Conservation (phyloP, 768 basidiomycete species). For the Podaxis sp. region DNA sequence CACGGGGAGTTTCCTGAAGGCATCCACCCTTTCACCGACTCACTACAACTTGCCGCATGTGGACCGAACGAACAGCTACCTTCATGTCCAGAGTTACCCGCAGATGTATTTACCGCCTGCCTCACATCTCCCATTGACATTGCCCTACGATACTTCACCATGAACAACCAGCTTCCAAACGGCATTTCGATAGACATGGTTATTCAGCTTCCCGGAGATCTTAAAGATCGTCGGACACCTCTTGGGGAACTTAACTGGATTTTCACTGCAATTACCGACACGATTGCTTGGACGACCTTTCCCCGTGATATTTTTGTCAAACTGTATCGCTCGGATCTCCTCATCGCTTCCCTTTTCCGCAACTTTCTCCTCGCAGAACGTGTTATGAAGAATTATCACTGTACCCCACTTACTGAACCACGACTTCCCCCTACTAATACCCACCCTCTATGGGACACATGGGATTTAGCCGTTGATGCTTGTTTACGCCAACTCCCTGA, state of each 20-base stretch:
- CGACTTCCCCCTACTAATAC: conserved; percentile 95
- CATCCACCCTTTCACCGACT: conserved; percentile 74
- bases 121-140: conserved; percentile 98
- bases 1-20: conserved; percentile 63
- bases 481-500: conserved; percentile 93
- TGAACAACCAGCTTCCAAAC: conserved; percentile 83
- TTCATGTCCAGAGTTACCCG: conserved; percentile 93
- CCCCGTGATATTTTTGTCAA: conserved; percentile 91
- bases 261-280: conserved; percentile 98
- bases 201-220: conserved; percentile 91
- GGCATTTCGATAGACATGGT: conserved; percentile 87
- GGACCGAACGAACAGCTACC: conserved; percentile 88
- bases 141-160: conserved; percentile 89
- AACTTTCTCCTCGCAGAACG: conserved; percentile 97
- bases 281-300: conserved; percentile 98
- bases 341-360: conserved; percentile 94
- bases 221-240: conserved; percentile 95
- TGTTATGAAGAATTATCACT: conserved; percentile 97
- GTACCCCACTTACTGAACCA: conserved; percentile 92
- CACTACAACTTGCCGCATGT: conserved; percentile 94
- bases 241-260: conserved; percentile 99
- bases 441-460: conserved; percentile 93
- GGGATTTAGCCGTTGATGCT: conserved; percentile 96
- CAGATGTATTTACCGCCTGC: conserved; percentile 96
- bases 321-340: conserved; percentile 90